Conservation (phyloP, 345 rosid genomes). For the Acer negundo region DNA sequence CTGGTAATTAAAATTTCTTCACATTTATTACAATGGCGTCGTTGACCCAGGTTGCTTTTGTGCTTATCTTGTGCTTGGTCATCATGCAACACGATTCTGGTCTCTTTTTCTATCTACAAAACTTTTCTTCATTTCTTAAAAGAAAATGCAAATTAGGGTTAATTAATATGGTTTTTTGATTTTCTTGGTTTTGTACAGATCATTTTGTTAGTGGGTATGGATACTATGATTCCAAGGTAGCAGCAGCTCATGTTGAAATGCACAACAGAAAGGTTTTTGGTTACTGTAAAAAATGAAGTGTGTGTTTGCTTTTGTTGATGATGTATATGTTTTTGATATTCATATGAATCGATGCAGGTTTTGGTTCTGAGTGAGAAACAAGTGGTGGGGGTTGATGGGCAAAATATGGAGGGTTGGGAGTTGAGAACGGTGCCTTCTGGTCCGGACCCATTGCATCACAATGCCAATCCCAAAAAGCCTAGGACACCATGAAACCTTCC, state of each 20-base stretch:
- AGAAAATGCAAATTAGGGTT: not conserved
- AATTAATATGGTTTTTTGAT: not conserved
- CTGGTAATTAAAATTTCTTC: not conserved
- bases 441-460: constrained; percentile 56
- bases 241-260: not conserved
- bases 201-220: not conserved
- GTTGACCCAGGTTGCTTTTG: not conserved
- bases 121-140: not conserved
- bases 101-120: constrained; percentile 7
- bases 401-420: constrained; percentile 21
- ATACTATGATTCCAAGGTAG: not conserved
- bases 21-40: constrained; percentile 18
- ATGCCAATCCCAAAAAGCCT: constrained; percentile 41
- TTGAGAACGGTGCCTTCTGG: constrained; percentile 44
- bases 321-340: not conserved
- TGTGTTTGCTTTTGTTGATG: not conserved
- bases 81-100: constrained; percentile 42
- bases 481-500: constrained; percentile 28
- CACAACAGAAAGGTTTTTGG: constrained; percentile 9
- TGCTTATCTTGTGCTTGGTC: constrained; percentile 35
- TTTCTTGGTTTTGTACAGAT: not conserved
- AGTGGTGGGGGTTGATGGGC: not conserved
- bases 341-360: not conserved
- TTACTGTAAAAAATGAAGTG: not conserved
- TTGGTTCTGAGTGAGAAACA: constrained; percentile 7